Evolutionary conservation across 1,284 basidiomycete species (phyloP).

Genomic region (Ganoderma resinaceum): DNA sequence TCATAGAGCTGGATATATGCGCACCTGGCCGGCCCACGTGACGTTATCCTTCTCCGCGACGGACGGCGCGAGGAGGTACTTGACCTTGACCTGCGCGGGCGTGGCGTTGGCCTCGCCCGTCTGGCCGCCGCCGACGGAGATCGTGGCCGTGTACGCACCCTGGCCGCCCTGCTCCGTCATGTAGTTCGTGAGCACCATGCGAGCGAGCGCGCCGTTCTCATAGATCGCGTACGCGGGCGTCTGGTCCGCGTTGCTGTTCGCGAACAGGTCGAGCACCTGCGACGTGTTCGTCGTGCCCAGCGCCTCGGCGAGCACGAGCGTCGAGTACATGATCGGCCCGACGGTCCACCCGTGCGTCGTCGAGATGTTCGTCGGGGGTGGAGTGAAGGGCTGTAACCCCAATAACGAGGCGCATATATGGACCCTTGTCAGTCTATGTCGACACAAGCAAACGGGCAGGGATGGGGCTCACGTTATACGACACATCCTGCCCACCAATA

Average conservation of each 20-base stretch:
- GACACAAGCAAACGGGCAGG: conserved; percentile 8
- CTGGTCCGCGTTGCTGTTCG: conserved; percentile 54
- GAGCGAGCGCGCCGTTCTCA: conserved; percentile 60
- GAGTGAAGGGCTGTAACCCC: conserved; percentile 52
- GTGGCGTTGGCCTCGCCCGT: conserved; percentile 43
- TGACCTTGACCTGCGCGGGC: conserved; percentile 52
- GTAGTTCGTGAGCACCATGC: conserved; percentile 75
- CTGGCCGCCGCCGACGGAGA: conserved; percentile 52
- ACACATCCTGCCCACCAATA: conserved; percentile 69
- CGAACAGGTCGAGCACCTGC: conserved; percentile 65
- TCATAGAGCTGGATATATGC: background rate
- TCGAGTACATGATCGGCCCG: conserved; percentile 73
- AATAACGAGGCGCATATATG: background rate
- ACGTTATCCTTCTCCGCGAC: conserved; percentile 73
- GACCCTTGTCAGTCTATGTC: background rate
- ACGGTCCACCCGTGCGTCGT: conserved; percentile 66
- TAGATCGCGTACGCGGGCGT: conserved; percentile 81
- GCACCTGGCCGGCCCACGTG: conserved; percentile 65
- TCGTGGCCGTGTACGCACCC: conserved; percentile 54
- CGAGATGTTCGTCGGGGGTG: conserved; percentile 68
- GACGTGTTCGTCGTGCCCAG: conserved; percentile 66
- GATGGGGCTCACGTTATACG: conserved; percentile 72
- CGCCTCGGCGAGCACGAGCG: conserved; percentile 71
- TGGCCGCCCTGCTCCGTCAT: conserved; percentile 58
- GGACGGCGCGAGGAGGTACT: conserved; percentile 59